Evolutionary conservation across 2,329 filamentous ascomycete species (phyloP).

Genomic region (Biscogniauxia marginata): DNA sequence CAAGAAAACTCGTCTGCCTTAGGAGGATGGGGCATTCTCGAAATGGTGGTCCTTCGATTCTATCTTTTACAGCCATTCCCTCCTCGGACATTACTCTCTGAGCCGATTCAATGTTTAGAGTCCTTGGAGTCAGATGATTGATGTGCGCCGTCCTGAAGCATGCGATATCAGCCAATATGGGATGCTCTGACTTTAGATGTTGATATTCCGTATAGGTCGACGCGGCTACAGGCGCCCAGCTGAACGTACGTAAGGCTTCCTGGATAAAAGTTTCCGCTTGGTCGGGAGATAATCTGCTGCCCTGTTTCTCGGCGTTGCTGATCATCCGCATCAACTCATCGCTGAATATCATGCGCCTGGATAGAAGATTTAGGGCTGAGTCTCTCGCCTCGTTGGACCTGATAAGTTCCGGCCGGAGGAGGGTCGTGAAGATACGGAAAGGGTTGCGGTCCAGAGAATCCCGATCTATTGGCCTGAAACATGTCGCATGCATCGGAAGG

Average conservation of each 20-base stretch:
- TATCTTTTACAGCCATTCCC: slow-evolving; percentile 45
- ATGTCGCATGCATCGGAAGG: slow-evolving; percentile 53
- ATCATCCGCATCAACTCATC: no score
- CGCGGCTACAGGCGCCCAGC: slow-evolving; percentile 44
- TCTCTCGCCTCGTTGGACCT: slow-evolving; percentile 28
- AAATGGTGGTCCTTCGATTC: slow-evolving; percentile 50
- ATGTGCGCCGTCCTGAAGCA: slow-evolving; percentile 42
- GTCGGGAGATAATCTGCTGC: background rate
- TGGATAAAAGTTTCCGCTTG: slow-evolving; percentile 39
- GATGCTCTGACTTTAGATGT: slow-evolving; percentile 41
- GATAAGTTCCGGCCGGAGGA: slow-evolving; percentile 43
- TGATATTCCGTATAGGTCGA: slow-evolving; percentile 42
- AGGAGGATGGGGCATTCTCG: slow-evolving; percentile 46
- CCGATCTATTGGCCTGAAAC: slow-evolving; percentile 42
- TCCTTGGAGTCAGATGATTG: slow-evolving; percentile 53
- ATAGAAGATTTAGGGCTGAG: slow-evolving; percentile 30
- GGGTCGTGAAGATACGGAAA: slow-evolving; percentile 43
- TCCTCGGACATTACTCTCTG: slow-evolving; percentile 41
- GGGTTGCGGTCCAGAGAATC: slow-evolving; percentile 40
- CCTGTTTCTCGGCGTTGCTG: background rate
- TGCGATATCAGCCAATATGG: slow-evolving; percentile 42
- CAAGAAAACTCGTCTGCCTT: slow-evolving; percentile 53
- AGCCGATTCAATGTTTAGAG: slow-evolving; percentile 46
- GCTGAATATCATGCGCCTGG: background rate
- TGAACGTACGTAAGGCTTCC: slow-evolving; percentile 46